A percentile compares a stretch with the other conserved stretches of the same genome.
Conservation (phyloP, 345 rosid genomes). For the Populus alba region DNA sequence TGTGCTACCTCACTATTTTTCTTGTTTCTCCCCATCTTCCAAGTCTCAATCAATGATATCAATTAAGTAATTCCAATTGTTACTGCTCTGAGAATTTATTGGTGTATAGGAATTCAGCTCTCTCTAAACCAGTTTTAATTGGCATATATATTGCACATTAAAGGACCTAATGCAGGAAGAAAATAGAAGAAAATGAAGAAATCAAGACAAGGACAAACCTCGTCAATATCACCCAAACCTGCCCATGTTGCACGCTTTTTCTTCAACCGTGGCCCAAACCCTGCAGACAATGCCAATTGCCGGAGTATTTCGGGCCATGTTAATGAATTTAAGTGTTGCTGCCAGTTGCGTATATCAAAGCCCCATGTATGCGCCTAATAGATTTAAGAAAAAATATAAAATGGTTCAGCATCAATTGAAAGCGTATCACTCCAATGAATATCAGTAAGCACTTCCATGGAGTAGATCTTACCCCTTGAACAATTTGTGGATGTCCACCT, state of each 20-base stretch:
- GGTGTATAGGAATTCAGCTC: background rate
- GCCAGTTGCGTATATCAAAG: constrained; percentile 94
- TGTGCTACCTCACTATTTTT: background rate
- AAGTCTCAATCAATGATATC: background rate
- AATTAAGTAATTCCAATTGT: background rate
- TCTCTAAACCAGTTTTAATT: background rate
- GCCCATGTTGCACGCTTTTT: constrained; percentile 44
- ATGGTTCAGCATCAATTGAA: constrained; percentile 17
- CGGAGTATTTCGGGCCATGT: constrained; percentile 98
- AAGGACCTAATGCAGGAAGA: background rate
- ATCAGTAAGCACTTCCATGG: constrained; percentile 13
- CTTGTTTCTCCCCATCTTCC: background rate
- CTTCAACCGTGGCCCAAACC: constrained; percentile 86
- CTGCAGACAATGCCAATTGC: constrained; percentile 83
- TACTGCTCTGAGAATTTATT: constrained; percentile 4
- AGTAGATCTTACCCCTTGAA: constrained; percentile 75
- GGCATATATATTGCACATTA: background rate
- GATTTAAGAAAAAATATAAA: constrained; percentile 11
- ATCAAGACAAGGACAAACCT: constrained; percentile 44
- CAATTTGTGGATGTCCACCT: constrained; percentile 94
- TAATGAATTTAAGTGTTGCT: constrained; percentile 70
- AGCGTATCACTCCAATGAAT: background rate
- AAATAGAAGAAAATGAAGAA: background rate
- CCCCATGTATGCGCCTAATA: constrained; percentile 97
- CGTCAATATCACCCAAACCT: constrained; percentile 48